phyloP scores from a whole-genome alignment of 495 filamentous ascomycete genomes.

The Filosporella fistucella region DNA sequence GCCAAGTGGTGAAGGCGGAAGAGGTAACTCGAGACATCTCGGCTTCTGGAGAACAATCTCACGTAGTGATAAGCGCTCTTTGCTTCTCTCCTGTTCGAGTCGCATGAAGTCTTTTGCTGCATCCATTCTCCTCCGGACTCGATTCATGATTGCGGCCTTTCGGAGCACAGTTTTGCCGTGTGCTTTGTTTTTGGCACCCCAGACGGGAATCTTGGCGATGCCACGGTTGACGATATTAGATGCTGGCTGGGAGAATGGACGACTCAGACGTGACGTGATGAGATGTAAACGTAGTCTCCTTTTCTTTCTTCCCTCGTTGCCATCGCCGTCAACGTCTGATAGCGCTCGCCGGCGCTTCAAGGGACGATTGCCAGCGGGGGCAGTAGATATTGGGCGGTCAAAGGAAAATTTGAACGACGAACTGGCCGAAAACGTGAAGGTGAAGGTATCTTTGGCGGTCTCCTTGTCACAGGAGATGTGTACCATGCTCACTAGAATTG shows the following conservation, averaged over 20 bases:
- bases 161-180: conserved; percentile 39
- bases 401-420: conserved; percentile 21
- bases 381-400: conserved; percentile 11
- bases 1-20: conserved; percentile 36
- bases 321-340: conserved; percentile 60
- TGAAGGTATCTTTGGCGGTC: conserved; percentile 13
- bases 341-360: conserved; percentile 53
- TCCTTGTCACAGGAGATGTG: conserved; percentile 17
- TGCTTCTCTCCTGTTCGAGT: conserved; percentile 14
- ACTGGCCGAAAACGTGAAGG: conserved; percentile 17
- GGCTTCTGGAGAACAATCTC: conserved; percentile 20
- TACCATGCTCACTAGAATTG: conserved; percentile 26
- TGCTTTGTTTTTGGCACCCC: conserved; percentile 34
- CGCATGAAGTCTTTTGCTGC: conserved; percentile 21
- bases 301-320: conserved; percentile 48
- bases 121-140: conserved; percentile 35
- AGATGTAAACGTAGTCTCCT: conserved; percentile 57
- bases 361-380: conserved; percentile 13
- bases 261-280: conserved; percentile 64
- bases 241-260: conserved; percentile 62
- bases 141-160: conserved; percentile 52
- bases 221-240: conserved; percentile 63
- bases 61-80: conserved; percentile 11
- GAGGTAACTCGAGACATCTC: conserved; percentile 21
- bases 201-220: conserved; percentile 52